These are phyloP conservation scores for Claviceps sorghi DNA, from an alignment of 2,329 filamentous ascomycete species.

Conservation along the genomic window DNA sequence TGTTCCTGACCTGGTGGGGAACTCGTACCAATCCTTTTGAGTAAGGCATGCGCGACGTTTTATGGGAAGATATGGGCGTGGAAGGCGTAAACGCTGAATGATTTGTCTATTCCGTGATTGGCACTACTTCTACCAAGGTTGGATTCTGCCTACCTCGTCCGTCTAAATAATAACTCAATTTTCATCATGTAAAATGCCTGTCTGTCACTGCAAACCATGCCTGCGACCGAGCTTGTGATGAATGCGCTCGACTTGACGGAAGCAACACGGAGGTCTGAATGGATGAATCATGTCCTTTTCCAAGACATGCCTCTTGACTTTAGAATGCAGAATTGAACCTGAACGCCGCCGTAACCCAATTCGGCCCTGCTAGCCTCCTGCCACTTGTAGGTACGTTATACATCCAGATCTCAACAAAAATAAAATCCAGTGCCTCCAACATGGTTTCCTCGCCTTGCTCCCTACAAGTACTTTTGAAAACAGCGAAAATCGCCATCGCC, in stretches of 20 bases:
- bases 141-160: not conserved
- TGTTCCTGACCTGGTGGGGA: constrained; percentile 96
- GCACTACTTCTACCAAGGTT: not conserved
- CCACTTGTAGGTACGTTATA: constrained; percentile 20
- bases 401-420: constrained; percentile 16
- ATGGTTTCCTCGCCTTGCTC: not conserved
- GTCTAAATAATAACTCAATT: constrained; percentile 2
- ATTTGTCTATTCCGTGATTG: not conserved
- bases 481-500: not conserved
- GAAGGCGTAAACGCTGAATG: not conserved
- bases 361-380: constrained; percentile 13
- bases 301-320: constrained; percentile 3
- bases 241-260: not conserved
- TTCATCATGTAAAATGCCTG: not conserved
- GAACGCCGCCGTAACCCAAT: constrained; percentile 24
- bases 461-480: not conserved
- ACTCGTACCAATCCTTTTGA: constrained; percentile 88
- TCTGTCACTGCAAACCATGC: not conserved
- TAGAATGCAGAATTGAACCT: constrained; percentile 16
- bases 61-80: not conserved
- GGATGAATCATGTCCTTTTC: not conserved
- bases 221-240: not conserved
- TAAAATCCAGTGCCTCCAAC: constrained; percentile 5
- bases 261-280: not conserved
- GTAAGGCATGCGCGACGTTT: constrained; percentile 24